Percentiles rank a stretch among this genome's conserved stretches.
Evolutionary conservation across 2,329 filamentous ascomycete species (phyloP).

Genomic region (Diaporthe citrichinensis): DNA sequence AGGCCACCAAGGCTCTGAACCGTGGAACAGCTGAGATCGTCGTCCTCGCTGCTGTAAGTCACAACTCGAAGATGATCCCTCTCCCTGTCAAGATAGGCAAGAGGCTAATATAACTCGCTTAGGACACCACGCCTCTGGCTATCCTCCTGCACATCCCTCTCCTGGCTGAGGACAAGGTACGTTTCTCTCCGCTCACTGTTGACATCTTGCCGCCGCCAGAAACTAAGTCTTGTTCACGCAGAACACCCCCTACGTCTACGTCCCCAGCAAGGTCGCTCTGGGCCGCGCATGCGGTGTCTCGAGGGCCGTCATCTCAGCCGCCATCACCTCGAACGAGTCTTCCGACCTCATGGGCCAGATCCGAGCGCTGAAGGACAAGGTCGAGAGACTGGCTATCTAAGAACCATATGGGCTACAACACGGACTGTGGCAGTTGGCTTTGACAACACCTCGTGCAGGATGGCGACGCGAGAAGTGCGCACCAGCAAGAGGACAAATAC

Average conservation of each 20-base stretch:
- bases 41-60: conserved; percentile 72
- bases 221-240: not conserved
- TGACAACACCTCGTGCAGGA: not conserved
- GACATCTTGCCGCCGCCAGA: not conserved
- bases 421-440: not conserved
- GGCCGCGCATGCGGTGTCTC: conserved; percentile 92
- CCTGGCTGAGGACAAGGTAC: conserved; percentile 83
- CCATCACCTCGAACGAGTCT: conserved; percentile 93
- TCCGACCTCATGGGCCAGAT: conserved; percentile 92
- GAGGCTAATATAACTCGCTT: not conserved
- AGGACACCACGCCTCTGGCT: conserved; percentile 85
- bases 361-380: conserved; percentile 90
- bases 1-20: conserved; percentile 89
- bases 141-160: conserved; percentile 93
- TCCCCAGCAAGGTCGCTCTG: conserved; percentile 85
- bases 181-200: not conserved
- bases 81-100: not conserved
- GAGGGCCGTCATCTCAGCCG: conserved; percentile 87
- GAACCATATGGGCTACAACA: conserved; percentile 13
- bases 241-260: conserved; percentile 70
- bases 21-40: conserved; percentile 92
- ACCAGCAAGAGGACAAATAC: not conserved
- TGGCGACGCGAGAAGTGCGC: not conserved
- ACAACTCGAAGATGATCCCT: not conserved
- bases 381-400: conserved; percentile 96